Conservation (phyloP, 2,329 filamentous ascomycete species). For the Botrytis elliptica region DNA sequence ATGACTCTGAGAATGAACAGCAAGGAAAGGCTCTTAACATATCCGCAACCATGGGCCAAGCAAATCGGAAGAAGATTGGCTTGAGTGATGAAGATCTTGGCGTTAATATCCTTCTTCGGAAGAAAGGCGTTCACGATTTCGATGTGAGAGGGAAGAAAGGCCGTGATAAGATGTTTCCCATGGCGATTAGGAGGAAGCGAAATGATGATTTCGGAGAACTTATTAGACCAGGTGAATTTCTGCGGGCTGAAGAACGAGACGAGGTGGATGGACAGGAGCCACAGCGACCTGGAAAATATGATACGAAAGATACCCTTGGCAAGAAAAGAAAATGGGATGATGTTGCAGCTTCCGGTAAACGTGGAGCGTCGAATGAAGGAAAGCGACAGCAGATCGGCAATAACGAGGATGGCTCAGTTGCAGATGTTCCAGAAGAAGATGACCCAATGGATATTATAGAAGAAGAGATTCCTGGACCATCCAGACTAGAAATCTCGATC, state of each 20-base stretch:
- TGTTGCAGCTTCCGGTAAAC: slow-evolving; percentile 46
- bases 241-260: slow-evolving; percentile 88
- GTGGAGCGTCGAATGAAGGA: slow-evolving; percentile 44
- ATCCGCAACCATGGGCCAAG: slow-evolving; percentile 79
- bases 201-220: slow-evolving; percentile 91
- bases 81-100: slow-evolving; percentile 88
- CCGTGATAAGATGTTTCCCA: slow-evolving; percentile 87
- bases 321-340: slow-evolving; percentile 96
- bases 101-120: slow-evolving; percentile 83
- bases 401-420: slow-evolving; percentile 38
- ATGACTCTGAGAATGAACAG: slow-evolving; percentile 85
- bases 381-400: slow-evolving; percentile 58
- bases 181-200: slow-evolving; percentile 74
- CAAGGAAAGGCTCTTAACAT: slow-evolving; percentile 91
- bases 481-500: slow-evolving; percentile 67
- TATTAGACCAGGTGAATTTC: slow-evolving; percentile 90
- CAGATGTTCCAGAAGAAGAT: slow-evolving; percentile 51
- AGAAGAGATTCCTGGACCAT: slow-evolving; percentile 61
- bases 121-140: slow-evolving; percentile 89
- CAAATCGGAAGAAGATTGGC: slow-evolving; percentile 79
- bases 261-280: slow-evolving; percentile 66
- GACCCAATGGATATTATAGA: slow-evolving; percentile 59
- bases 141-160: slow-evolving; percentile 90
- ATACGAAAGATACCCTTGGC: slow-evolving; percentile 64
- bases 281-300: slow-evolving; percentile 49